A percentile compares a stretch with the other conserved stretches of the same genome.
Conservation (phyloP, 176 grass and related monocot genomes). For the Ensete ventricosum region DNA sequence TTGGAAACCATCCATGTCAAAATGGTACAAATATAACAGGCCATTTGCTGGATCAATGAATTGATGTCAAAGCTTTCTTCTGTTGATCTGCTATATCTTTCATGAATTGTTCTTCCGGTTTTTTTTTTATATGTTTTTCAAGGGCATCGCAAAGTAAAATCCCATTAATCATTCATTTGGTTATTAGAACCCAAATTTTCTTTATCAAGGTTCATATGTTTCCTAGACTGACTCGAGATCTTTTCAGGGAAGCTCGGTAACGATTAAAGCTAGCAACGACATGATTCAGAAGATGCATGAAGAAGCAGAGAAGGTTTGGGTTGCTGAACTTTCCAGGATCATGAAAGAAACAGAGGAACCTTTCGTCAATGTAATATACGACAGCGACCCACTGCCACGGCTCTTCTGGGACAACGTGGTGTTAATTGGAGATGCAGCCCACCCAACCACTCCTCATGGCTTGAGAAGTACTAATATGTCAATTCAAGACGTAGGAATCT, state of each 20-base stretch:
- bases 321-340: conserved; percentile 51
- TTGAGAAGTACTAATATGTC: conserved; percentile 96
- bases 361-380: conserved; percentile 81
- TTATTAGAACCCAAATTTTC: too few relatives aligned
- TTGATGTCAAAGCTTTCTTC: too few relatives aligned
- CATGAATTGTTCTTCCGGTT: too few relatives aligned
- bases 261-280: conserved; percentile 42
- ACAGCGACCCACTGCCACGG: conserved; percentile 41
- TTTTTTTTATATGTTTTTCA: too few relatives aligned
- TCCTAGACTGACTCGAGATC: not conserved
- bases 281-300: conserved; percentile 46
- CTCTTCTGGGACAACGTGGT: conserved; percentile 50
- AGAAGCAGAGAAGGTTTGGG: conserved; percentile 51
- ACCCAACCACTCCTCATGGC: conserved; percentile 80
- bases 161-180: too few relatives aligned
- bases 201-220: not conserved
- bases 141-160: too few relatives aligned
- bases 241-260: conserved; percentile 54
- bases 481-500: conserved; percentile 40
- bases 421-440: conserved; percentile 68
- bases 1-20: not conserved
- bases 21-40: not conserved
- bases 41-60: too few relatives aligned
- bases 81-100: too few relatives aligned
- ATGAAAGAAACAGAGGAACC: conserved; percentile 49